Conservation (phyloP, 345 rosid species). For the Ceriops decandra region DNA sequence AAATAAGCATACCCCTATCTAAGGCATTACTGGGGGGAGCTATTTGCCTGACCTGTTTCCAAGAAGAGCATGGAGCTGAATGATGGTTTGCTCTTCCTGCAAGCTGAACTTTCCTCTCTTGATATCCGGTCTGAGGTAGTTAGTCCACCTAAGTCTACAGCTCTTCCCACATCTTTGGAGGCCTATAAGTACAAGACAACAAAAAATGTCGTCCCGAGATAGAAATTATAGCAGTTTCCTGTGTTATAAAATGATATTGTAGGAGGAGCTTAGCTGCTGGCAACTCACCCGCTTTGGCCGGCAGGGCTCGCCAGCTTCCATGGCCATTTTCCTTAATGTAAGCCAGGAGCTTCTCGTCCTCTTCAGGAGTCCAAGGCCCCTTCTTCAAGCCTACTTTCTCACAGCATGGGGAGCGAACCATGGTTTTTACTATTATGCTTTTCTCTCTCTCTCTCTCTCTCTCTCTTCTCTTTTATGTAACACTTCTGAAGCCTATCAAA, state of each 20-base stretch:
- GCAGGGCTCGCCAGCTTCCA: constrained; percentile 18
- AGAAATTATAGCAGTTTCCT: background rate
- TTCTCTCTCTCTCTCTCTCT: too few species aligned
- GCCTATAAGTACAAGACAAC: background rate
- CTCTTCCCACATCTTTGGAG: constrained; percentile 20
- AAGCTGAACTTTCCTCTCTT: constrained; percentile 15
- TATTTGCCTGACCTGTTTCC: constrained; percentile 12
- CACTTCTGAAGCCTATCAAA: too few species aligned
- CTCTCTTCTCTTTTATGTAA: too few species aligned
- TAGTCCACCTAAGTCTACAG: constrained; percentile 17
- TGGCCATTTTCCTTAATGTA: constrained; percentile 10
- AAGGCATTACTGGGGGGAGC: too few species aligned
- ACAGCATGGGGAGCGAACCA: background rate
- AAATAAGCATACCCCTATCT: too few species aligned
- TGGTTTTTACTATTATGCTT: too few species aligned
- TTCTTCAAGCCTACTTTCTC: constrained; percentile 16
- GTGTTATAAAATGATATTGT: background rate
- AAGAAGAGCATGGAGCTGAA: constrained; percentile 19
- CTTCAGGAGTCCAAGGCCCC: constrained; percentile 19
- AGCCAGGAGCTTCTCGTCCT: constrained; percentile 16
- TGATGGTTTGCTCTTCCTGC: constrained; percentile 16
- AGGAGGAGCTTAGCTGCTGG: background rate
- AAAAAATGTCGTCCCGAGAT: background rate
- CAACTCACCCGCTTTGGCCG: constrained; percentile 9
- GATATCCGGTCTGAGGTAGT: constrained; percentile 16